A percentile compares a stretch with the other conserved stretches of the same genome.
Conservation (phyloP, 139 green algal genomes). For the Chlamydomonas schloesseri region DNA sequence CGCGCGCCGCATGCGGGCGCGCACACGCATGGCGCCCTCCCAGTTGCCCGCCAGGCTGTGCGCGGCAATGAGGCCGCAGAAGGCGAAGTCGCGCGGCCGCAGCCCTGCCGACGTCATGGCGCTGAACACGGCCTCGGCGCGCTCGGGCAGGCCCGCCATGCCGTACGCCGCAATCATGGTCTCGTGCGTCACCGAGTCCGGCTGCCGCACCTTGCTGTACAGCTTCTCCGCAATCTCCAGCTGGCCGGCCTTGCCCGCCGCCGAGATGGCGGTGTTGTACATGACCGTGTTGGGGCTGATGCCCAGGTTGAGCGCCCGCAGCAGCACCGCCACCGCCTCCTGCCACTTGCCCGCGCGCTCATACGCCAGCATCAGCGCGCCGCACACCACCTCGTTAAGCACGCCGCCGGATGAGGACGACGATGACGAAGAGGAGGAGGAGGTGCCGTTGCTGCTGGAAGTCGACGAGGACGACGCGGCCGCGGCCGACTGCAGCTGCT, state of each 20-base stretch:
- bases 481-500: background rate
- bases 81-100: constrained; percentile 81
- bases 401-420: constrained; percentile 3
- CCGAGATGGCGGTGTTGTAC: constrained; percentile 87
- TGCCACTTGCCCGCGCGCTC: constrained; percentile 81
- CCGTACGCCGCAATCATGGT: constrained; percentile 85
- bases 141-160: constrained; percentile 66
- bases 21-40: constrained; percentile 50
- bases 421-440: background rate
- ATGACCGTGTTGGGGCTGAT: constrained; percentile 80
- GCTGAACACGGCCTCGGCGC: constrained; percentile 69
- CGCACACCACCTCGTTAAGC: constrained; percentile 89
- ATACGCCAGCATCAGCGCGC: constrained; percentile 88
- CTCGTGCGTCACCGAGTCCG: constrained; percentile 81
- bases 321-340: constrained; percentile 78
- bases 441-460: background rate
- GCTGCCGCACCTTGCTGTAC: constrained; percentile 60
- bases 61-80: constrained; percentile 82
- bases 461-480: background rate
- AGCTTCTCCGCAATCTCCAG: constrained; percentile 71
- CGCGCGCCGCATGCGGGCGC: constrained; percentile 53
- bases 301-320: constrained; percentile 67
- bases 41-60: constrained; percentile 77
- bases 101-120: constrained; percentile 50
- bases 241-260: constrained; percentile 81